These are phyloP conservation scores for Eucalyptus regnans DNA, from an alignment of 345 rosid species.

Conservation along the genomic window DNA sequence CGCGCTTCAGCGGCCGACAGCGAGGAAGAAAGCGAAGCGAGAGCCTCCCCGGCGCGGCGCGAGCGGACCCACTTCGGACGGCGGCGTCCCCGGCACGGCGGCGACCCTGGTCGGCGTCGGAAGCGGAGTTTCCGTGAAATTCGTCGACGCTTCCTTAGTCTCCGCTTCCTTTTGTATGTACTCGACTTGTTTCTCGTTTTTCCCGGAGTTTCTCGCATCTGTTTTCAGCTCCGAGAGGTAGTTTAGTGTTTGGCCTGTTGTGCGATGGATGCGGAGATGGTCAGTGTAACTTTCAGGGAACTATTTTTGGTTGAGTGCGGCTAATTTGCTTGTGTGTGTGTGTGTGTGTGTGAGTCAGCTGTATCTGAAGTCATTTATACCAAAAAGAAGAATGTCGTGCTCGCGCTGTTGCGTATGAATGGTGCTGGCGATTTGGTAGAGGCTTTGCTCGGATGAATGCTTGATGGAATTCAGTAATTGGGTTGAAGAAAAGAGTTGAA, in stretches of 20 bases:
- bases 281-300: background rate
- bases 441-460: background rate
- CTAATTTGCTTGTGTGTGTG: background rate
- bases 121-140: background rate
- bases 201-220: background rate
- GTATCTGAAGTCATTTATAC: background rate
- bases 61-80: background rate
- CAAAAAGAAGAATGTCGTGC: background rate
- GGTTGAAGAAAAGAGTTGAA: background rate
- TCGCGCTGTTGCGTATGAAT: background rate
- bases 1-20: background rate
- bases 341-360: background rate
- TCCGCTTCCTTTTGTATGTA: background rate
- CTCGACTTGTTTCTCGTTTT: background rate
- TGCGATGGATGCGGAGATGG: background rate
- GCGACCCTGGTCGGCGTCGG: background rate
- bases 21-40: background rate
- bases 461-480: background rate
- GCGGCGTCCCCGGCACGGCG: background rate
- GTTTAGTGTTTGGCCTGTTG: background rate
- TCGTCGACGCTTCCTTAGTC: background rate
- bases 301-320: background rate
- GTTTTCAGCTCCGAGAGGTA: background rate
- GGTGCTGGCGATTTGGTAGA: background rate
- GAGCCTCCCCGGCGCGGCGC: background rate